These are phyloP conservation scores for Leersia perrieri DNA, from an alignment of 176 grass and related monocot species.

Conservation along the genomic window DNA sequence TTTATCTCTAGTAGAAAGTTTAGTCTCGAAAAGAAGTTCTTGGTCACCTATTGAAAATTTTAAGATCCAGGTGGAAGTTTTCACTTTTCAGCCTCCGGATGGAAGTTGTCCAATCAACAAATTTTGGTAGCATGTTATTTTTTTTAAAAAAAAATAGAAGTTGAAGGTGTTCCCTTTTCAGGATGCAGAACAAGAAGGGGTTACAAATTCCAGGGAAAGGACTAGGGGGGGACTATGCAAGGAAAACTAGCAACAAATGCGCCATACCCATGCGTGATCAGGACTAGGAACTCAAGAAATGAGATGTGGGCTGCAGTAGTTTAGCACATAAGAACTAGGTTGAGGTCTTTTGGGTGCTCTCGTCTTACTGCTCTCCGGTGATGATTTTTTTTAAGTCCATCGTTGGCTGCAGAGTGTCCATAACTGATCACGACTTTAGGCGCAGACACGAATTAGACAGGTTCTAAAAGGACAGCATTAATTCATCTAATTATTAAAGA, in stretches of 20 bases:
- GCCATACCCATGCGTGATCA: neutral
- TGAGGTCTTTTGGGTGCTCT: neutral
- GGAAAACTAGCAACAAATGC: neutral
- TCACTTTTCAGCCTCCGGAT: neutral
- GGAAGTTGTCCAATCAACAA: neutral
- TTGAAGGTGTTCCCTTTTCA: neutral
- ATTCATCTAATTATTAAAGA: conserved; percentile 1
- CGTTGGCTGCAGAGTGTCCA: neutral
- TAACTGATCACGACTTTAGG: neutral
- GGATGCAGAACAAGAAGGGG: neutral
- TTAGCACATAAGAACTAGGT: neutral
- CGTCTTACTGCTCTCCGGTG: neutral
- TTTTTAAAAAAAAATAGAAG: neutral
- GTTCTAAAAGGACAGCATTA: neutral
- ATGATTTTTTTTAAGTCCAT: neutral
- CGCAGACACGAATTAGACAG: neutral
- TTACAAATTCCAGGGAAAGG: neutral
- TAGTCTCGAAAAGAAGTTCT: neutral
- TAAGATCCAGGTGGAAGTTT: neutral
- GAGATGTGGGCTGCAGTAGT: neutral
- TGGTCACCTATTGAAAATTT: neutral
- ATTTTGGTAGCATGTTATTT: neutral
- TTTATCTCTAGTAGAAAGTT: neutral
- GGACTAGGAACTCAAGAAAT: neutral
- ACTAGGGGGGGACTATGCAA: neutral